Conservation (phyloP, 176 grass and related monocot species). For the Ananas comosus region DNA sequence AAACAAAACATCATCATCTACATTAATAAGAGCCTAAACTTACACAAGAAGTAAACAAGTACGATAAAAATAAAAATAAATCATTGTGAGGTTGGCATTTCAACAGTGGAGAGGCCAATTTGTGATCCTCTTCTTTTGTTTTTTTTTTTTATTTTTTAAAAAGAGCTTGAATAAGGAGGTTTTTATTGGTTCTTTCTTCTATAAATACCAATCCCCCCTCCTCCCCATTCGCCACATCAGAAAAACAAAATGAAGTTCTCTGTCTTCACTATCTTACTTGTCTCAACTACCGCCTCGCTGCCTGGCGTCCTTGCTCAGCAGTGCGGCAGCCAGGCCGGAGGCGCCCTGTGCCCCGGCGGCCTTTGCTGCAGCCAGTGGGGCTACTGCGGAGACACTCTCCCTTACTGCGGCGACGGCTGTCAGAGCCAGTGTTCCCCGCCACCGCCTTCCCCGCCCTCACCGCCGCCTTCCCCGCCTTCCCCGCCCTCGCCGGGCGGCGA, state of each 20-base stretch:
- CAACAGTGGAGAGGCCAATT: too few relatives aligned
- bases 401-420: background rate
- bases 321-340: constrained; percentile 33
- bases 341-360: constrained; percentile 21
- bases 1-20: too few relatives aligned
- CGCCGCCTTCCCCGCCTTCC: too few relatives aligned
- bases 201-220: background rate
- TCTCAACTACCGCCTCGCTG: background rate
- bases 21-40: too few relatives aligned
- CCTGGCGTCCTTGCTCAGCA: constrained; percentile 11
- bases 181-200: too few relatives aligned
- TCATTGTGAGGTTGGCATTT: too few relatives aligned
- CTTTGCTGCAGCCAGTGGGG: constrained; percentile 41
- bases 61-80: too few relatives aligned
- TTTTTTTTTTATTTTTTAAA: too few relatives aligned
- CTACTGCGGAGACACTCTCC: constrained; percentile 26
- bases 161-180: too few relatives aligned
- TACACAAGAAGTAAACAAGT: too few relatives aligned
- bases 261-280: background rate
- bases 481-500: background rate
- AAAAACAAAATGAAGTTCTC: background rate
- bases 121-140: too few relatives aligned
- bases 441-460: too few relatives aligned
- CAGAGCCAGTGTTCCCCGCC: background rate
- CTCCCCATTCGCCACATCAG: background rate